Percentiles rank a stretch among this genome's conserved stretches.
Conservation (phyloP, 2,329 filamentous ascomycete species). For the Cladosporium phlei region DNA sequence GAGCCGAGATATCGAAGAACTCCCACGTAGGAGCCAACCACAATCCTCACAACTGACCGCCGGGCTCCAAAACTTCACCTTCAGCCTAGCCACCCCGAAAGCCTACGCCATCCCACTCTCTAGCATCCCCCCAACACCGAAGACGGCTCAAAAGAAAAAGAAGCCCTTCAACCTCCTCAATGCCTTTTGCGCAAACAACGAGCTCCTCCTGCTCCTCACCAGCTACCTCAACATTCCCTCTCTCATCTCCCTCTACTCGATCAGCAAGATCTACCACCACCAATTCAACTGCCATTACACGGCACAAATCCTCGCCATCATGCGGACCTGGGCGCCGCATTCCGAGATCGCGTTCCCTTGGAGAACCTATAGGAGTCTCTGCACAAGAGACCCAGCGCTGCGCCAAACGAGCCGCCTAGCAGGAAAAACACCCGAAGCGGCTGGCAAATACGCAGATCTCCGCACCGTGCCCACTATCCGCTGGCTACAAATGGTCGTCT, state of each 20-base stretch:
- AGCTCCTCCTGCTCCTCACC: conserved; percentile 53
- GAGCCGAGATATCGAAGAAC: not conserved
- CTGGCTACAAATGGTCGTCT: conserved; percentile 65
- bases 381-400: conserved; percentile 54
- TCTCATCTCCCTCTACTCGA: conserved; percentile 60
- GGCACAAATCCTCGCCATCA: conserved; percentile 55
- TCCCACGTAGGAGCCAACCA: not conserved
- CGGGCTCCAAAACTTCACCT: not conserved
- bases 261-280: conserved; percentile 58
- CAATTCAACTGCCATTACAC: conserved; percentile 57
- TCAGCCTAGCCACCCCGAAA: conserved; percentile 1
- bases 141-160: not conserved
- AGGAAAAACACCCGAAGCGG: conserved; percentile 8
- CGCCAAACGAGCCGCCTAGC: conserved; percentile 22
- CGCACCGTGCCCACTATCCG: conserved; percentile 58
- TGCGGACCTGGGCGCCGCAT: conserved; percentile 50
- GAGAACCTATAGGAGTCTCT: conserved; percentile 53
- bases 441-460: conserved; percentile 25
- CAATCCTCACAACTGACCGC: not conserved
- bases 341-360: conserved; percentile 58
- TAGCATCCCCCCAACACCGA: not conserved
- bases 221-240: conserved; percentile 52
- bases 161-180: conserved; percentile 32
- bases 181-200: conserved; percentile 34
- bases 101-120: conserved; percentile 6